Conservation (phyloP, 176 grass and related monocot genomes). For the Aegilops tauschii region DNA sequence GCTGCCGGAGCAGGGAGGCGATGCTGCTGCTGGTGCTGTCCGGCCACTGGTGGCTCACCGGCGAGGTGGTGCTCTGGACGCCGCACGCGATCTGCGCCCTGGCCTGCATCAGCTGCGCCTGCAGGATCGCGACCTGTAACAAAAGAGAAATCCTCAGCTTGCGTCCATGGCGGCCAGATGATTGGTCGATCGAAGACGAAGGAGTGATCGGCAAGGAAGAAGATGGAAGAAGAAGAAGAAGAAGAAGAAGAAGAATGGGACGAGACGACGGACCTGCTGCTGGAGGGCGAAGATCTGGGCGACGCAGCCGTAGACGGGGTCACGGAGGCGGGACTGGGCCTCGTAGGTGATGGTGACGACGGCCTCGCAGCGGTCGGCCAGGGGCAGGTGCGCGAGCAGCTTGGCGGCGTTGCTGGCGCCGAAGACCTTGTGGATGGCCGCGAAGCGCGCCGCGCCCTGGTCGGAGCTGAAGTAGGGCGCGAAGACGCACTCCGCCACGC, state of each 20-base stretch:
- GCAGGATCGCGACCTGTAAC: constrained; percentile 68
- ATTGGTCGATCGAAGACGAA: background rate
- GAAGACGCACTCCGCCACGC: constrained; percentile 83
- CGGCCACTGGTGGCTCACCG: constrained; percentile 38
- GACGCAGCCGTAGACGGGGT: constrained; percentile 86
- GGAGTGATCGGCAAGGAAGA: too few relatives aligned
- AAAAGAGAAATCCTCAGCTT: background rate
- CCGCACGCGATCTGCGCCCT: constrained; percentile 74
- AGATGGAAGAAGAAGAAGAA: too few relatives aligned
- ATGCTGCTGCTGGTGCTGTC: constrained; percentile 35
- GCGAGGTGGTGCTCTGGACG: constrained; percentile 20
- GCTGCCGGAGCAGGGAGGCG: constrained; percentile 33
- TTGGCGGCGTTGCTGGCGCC: constrained; percentile 96
- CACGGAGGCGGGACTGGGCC: constrained; percentile 76
- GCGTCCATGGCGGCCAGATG: background rate
- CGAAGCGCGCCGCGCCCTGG: constrained; percentile 67
- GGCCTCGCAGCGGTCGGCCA: constrained; percentile 75
- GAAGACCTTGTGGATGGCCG: constrained; percentile 94
- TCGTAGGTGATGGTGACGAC: constrained; percentile 91
- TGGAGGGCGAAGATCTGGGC: constrained; percentile 92
- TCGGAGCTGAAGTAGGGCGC: constrained; percentile 93
- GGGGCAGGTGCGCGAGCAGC: constrained; percentile 91
- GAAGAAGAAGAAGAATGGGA: too few relatives aligned
- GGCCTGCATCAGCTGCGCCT: constrained; percentile 89
- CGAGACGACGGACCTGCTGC: constrained; percentile 44